A percentile compares a stretch with the other conserved stretches of the same genome.
Evolutionary conservation across 331 rosid species (phyloP).

Genomic region (Quercus tomentella): DNA sequence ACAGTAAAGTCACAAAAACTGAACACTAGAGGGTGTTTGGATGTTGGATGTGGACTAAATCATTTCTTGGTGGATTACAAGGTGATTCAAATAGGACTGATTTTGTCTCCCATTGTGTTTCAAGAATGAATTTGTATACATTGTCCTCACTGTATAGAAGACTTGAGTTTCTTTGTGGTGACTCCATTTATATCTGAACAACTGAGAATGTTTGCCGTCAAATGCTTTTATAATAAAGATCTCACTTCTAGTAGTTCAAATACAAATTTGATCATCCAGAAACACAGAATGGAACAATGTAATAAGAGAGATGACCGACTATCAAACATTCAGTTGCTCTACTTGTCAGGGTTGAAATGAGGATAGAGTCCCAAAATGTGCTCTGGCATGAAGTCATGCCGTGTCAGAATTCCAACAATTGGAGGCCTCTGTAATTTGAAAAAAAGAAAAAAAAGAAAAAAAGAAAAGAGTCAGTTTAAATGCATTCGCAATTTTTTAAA

Average conservation of each 20-base stretch:
- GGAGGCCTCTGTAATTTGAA: slow-evolving; percentile 78
- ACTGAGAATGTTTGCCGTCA: neutral
- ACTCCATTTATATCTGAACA: neutral
- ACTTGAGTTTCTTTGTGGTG: neutral
- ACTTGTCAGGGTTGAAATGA: slow-evolving; percentile 41
- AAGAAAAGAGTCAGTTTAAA: neutral
- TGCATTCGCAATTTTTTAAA: neutral
- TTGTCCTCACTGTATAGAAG: neutral
- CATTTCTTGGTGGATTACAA: neutral
- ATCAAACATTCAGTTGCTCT: slow-evolving; percentile 18
- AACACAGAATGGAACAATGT: neutral
- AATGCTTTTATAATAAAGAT: neutral
- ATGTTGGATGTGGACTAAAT: neutral
- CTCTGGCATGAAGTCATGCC: slow-evolving; percentile 94
- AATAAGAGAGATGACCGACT: neutral
- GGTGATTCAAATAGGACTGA: neutral
- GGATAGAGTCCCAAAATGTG: slow-evolving; percentile 73
- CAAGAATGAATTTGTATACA: neutral
- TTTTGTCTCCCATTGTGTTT: slow-evolving; percentile 4
- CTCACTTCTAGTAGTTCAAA: neutral
- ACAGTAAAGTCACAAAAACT: neutral
- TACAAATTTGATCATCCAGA: neutral
- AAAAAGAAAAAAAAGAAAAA: neutral
- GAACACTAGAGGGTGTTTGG: neutral
- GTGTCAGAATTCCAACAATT: slow-evolving; percentile 71